Conservation (phyloP, 2,329 filamentous ascomycete genomes). For the Neofusicoccum laricinum region DNA sequence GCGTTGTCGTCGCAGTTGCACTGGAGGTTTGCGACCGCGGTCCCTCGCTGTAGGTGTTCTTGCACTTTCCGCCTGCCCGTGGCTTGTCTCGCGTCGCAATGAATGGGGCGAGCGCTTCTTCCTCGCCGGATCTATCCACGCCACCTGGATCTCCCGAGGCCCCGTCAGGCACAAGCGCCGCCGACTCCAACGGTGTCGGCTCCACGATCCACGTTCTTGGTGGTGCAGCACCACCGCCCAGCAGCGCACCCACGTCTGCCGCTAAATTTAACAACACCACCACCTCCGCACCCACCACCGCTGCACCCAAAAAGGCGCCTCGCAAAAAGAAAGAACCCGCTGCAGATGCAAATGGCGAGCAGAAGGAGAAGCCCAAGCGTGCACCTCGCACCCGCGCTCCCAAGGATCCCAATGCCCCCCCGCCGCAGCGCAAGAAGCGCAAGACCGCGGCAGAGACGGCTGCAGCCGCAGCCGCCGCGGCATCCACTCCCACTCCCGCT, state of each 20-base stretch:
- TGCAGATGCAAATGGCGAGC: conserved; percentile 33
- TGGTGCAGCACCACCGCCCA: conserved; percentile 27
- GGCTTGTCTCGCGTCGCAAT: conserved; percentile 27
- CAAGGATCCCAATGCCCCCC: conserved; percentile 47
- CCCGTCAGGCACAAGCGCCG: conserved; percentile 1
- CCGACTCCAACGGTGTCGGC: conserved; percentile 29
- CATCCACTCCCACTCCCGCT: conserved; percentile 11
- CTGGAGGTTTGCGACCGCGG: conserved; percentile 23
- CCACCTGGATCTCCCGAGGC: conserved; percentile 33
- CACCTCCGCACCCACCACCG: conserved; percentile 32
- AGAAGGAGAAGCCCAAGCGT: conserved; percentile 46
- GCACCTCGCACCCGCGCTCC: conserved; percentile 44
- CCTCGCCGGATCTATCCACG: conserved; percentile 36
- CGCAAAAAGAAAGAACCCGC: conserved; percentile 41
- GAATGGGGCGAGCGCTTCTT: conserved; percentile 28
- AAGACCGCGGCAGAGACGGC: conserved; percentile 22
- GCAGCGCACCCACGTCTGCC: conserved; percentile 31
- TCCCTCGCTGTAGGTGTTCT: conserved; percentile 11
- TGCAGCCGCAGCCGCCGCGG: conserved; percentile 6
- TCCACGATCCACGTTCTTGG: conserved; percentile 32
- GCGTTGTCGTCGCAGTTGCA: conserved; percentile 20
- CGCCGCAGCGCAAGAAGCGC: conserved; percentile 50
- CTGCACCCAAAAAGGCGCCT: conserved; percentile 38
- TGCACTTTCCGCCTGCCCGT: not conserved
- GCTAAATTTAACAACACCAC: conserved; percentile 17